phyloP scores from a whole-genome alignment of 1,139 yeast genomes.

The Cylindricascospora bacillispora region DNA sequence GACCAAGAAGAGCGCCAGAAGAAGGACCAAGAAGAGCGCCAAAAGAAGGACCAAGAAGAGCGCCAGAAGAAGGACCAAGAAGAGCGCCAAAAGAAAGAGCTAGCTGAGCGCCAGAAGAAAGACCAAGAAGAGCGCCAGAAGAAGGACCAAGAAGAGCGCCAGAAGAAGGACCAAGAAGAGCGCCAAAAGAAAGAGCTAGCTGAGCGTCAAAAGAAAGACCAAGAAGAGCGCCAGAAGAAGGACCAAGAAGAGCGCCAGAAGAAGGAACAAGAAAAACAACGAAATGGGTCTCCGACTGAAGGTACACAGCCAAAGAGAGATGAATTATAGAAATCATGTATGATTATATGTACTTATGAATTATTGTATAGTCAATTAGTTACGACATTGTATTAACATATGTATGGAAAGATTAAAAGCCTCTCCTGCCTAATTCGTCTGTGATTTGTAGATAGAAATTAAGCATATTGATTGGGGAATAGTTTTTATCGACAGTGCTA shows the following conservation, averaged over 20 bases:
- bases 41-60: slow-evolving; percentile 1
- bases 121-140: slow-evolving; percentile 8
- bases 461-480: slow-evolving; percentile 40
- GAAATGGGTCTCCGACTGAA: slow-evolving; percentile 3
- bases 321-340: background rate
- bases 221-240: background rate
- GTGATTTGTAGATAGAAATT: slow-evolving; percentile 68
- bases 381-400: background rate
- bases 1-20: slow-evolving; percentile 18
- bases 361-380: background rate
- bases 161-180: background rate
- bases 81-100: slow-evolving; percentile 7
- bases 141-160: slow-evolving; percentile 13
- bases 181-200: too few species aligned
- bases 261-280: slow-evolving; percentile 6
- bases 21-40: slow-evolving; percentile 4
- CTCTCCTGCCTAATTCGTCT: slow-evolving; percentile 51
- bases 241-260: too few species aligned
- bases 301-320: background rate
- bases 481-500: slow-evolving; percentile 8
- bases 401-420: slow-evolving; percentile 31
- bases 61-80: too few species aligned
- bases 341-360: background rate
- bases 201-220: background rate
- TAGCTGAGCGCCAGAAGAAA: slow-evolving; percentile 7